Conservation (phyloP, 1,139 yeast species). For the Kluyveromyces sp. region DNA sequence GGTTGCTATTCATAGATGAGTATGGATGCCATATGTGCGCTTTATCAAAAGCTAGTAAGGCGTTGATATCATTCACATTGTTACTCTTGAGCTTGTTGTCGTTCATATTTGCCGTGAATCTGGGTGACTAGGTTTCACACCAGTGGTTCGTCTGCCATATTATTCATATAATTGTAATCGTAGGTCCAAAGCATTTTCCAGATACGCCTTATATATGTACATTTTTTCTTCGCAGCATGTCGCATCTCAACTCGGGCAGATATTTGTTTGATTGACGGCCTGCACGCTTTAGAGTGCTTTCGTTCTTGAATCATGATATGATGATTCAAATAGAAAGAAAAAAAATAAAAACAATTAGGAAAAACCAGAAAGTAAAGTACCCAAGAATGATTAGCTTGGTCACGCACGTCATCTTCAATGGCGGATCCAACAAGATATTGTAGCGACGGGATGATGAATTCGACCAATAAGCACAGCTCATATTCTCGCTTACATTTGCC, state of each 20-base stretch:
- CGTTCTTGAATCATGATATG: neutral
- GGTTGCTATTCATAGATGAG: conserved; percentile 26
- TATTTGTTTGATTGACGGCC: neutral
- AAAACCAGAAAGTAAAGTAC: neutral
- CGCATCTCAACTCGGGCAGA: neutral
- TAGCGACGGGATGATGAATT: neutral
- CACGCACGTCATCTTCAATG: neutral
- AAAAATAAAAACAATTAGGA: too few species aligned
- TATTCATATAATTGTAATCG: neutral
- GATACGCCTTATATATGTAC: neutral
- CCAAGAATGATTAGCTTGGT: neutral
- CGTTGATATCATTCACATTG: neutral
- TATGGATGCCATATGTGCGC: conserved; percentile 32
- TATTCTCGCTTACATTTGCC: neutral
- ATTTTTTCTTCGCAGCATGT: neutral
- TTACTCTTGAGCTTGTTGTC: neutral
- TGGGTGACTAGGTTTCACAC: neutral
- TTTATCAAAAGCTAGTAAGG: conserved; percentile 20
- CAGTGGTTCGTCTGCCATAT: neutral
- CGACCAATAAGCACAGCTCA: neutral
- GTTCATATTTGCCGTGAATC: neutral
- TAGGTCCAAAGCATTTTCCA: neutral
- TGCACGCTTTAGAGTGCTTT: neutral
- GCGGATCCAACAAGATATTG: neutral
- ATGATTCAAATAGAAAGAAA: neutral